A percentile compares a stretch with the other conserved stretches of the same genome.
phyloP scores from a whole-genome alignment of 768 basidiomycete species.

The Postia placenta region DNA sequence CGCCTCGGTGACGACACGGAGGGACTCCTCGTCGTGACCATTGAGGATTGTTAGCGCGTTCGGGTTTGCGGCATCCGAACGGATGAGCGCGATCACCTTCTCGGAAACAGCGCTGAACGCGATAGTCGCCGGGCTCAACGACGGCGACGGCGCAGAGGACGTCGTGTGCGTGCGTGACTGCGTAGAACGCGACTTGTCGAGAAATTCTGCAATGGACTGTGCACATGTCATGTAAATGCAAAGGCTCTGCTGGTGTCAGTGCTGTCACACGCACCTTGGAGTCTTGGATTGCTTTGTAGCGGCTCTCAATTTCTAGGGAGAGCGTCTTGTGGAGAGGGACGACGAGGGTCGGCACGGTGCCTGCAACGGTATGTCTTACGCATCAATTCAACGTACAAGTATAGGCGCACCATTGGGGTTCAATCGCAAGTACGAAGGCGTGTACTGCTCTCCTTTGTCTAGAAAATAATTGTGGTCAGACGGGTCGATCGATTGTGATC shows the following conservation, averaged over 20 bases:
- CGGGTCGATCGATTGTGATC: not conserved
- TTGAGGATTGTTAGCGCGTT: conserved; percentile 52
- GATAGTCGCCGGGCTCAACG: conserved; percentile 75
- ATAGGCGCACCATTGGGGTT: conserved; percentile 59
- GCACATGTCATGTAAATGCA: conserved; percentile 5
- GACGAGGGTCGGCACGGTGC: conserved; percentile 75
- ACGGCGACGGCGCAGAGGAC: conserved; percentile 67
- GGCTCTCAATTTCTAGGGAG: conserved; percentile 60
- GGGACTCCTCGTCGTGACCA: conserved; percentile 48
- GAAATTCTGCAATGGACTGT: conserved; percentile 71
- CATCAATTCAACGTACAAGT: not conserved
- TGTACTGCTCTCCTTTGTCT: conserved; percentile 79
- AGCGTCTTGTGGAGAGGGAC: conserved; percentile 80
- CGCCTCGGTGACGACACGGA: conserved; percentile 41
- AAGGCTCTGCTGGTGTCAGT: not conserved
- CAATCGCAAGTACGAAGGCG: conserved; percentile 67
- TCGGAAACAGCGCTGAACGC: conserved; percentile 47
- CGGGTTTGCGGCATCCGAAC: conserved; percentile 59
- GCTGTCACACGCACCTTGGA: conserved; percentile 51
- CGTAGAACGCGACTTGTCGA: conserved; percentile 76
- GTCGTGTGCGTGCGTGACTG: conserved; percentile 65
- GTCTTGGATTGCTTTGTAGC: conserved; percentile 77
- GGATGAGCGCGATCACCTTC: conserved; percentile 47
- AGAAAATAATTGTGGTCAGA: not conserved
- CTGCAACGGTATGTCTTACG: conserved; percentile 28